phyloP scores from a whole-genome alignment of 2,329 filamentous ascomycete genomes.

The Macrophomina phaseolina region DNA sequence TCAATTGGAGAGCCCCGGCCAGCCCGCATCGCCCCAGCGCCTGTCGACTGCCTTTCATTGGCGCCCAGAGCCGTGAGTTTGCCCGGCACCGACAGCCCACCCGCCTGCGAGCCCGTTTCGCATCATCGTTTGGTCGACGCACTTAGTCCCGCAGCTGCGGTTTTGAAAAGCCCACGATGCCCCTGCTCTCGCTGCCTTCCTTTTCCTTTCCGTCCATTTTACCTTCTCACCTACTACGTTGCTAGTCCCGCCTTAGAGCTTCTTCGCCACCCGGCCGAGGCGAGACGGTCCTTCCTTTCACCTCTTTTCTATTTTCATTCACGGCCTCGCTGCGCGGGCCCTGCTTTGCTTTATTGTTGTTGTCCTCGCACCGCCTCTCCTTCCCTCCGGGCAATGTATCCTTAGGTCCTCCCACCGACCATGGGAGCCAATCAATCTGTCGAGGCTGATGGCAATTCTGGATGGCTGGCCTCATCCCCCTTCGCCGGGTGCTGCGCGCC shows the following conservation, averaged over 20 bases:
- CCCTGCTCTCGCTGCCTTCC: constrained; percentile 14
- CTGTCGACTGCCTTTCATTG: neutral
- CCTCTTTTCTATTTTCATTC: constrained; percentile 27
- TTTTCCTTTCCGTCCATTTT: constrained; percentile 17
- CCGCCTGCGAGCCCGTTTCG: neutral
- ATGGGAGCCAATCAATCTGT: constrained; percentile 25
- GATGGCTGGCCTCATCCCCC: constrained; percentile 27
- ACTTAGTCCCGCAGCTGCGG: constrained; percentile 23
- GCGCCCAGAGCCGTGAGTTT: neutral
- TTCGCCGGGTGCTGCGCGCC: constrained; percentile 25
- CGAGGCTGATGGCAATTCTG: constrained; percentile 17
- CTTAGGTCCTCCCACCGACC: neutral
- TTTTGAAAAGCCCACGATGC: constrained; percentile 27
- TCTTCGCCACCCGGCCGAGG: constrained; percentile 2
- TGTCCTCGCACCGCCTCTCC: neutral
- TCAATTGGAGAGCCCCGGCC: neutral
- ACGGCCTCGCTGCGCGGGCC: constrained; percentile 15
- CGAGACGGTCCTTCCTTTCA: constrained; percentile 27
- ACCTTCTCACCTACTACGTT: constrained; percentile 17
- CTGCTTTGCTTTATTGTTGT: neutral
- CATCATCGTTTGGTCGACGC: constrained; percentile 23
- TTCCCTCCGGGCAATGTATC: constrained; percentile 15
- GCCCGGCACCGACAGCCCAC: neutral
- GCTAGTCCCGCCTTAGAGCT: constrained; percentile 12
- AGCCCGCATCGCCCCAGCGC: constrained; percentile 9